These are phyloP conservation scores for Elongisporangium prolatum DNA, from an alignment of 352 stramenopile species.

Conservation along the genomic window DNA sequence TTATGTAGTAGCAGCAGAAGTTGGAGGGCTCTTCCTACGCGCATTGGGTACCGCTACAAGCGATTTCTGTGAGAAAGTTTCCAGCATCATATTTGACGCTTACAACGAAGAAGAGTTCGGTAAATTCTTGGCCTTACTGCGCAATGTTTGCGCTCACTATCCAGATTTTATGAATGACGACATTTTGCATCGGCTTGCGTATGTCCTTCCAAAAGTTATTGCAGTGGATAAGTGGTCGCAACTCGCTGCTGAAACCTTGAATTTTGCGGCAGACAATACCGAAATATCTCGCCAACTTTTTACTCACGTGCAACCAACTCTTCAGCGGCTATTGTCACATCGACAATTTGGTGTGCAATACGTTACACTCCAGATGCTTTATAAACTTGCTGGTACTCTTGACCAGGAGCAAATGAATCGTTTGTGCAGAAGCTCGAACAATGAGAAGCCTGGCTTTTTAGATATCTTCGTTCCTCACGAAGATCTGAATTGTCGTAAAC, in stretches of 20 bases:
- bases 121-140: conserved; percentile 54
- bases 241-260: conserved; percentile 37
- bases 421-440: conserved; percentile 17
- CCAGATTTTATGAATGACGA: conserved; percentile 45
- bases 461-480: conserved; percentile 28
- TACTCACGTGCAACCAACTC: conserved; percentile 35
- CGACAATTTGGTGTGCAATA: conserved; percentile 45
- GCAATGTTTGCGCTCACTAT: conserved; percentile 59
- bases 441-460: conserved; percentile 37
- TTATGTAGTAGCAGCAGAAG: conserved; percentile 63
- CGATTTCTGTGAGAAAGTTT: conserved; percentile 16
- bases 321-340: conserved; percentile 50
- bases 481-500: conserved; percentile 24
- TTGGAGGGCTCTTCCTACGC: conserved; percentile 41
- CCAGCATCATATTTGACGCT: conserved; percentile 28
- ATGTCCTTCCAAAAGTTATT: conserved; percentile 55
- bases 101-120: conserved; percentile 66
- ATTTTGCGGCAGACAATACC: conserved; percentile 36
- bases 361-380: conserved; percentile 33
- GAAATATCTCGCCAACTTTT: conserved; percentile 36
- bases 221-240: conserved; percentile 55
- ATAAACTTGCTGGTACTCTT: conserved; percentile 30
- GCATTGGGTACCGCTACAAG: conserved; percentile 1
- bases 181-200: conserved; percentile 72
- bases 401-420: conserved; percentile 14